phyloP scores from a whole-genome alignment of 2,329 filamentous ascomycete genomes.

The Chaetomiaceae sp. region DNA sequence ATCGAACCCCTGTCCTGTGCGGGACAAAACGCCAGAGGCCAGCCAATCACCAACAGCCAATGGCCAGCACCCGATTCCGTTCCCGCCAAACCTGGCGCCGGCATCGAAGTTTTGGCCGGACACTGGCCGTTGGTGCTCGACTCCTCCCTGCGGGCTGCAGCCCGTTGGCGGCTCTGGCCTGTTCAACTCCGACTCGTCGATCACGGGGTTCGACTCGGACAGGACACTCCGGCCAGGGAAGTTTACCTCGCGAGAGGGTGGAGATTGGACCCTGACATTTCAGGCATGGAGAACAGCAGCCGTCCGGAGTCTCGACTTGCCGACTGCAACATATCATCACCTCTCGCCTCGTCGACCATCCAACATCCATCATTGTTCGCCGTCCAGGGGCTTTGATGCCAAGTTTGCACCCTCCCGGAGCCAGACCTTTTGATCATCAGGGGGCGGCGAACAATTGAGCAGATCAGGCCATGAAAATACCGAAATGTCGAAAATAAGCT shows the following conservation, averaged over 20 bases:
- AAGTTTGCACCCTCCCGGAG: conserved; percentile 3
- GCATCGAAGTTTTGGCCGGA: background rate
- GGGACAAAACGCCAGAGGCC: no score
- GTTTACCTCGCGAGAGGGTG: background rate
- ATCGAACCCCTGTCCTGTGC: conserved; percentile 10
- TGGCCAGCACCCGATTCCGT: background rate
- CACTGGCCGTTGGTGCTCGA: no score
- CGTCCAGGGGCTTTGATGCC: conserved; percentile 1
- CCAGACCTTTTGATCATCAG: conserved; percentile 12
- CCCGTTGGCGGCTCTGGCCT: background rate
- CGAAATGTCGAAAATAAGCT: no score
- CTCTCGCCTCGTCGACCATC: no score
- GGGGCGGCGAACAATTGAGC: conserved; percentile 1
- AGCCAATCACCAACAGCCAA: background rate
- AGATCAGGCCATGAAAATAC: conserved; percentile 8
- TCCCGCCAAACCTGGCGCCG: background rate
- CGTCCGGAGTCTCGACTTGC: no score
- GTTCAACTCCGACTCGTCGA: background rate
- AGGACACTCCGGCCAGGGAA: background rate
- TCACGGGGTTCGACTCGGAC: background rate
- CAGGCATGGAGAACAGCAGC: no score
- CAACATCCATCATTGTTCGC: background rate
- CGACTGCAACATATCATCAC: no score
- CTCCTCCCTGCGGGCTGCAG: no score
- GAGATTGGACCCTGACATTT: no score